phyloP scores from a whole-genome alignment of 2,329 filamentous ascomycete species.

The Aspergillus viridinutans region DNA sequence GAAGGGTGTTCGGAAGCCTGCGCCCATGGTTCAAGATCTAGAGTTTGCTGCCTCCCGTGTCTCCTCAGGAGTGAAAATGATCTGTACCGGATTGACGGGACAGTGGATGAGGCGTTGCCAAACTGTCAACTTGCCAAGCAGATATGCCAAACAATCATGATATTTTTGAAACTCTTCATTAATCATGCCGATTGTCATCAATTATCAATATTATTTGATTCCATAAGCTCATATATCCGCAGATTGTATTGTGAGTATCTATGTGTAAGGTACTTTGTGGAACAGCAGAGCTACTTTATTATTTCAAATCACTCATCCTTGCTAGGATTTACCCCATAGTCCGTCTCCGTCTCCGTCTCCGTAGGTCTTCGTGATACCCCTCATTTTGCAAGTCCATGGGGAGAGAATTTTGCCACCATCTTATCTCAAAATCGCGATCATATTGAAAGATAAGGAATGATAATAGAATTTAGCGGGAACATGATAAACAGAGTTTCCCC shows the following conservation, averaged over 20 bases:
- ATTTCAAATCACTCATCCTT: background rate
- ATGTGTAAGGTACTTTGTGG: background rate
- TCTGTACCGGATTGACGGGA: background rate
- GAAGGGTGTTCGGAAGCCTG: background rate
- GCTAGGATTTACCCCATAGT: background rate
- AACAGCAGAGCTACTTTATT: background rate
- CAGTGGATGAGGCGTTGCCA: background rate
- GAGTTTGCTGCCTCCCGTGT: background rate
- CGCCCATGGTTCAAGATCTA: background rate
- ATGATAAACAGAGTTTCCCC: background rate
- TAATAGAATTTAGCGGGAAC: background rate
- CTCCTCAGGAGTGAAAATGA: background rate
- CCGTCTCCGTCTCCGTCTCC: background rate
- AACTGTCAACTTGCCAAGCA: background rate
- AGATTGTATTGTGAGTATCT: background rate
- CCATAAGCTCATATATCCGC: background rate
- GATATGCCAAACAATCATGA: background rate
- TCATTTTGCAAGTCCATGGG: background rate
- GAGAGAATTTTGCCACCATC: background rate
- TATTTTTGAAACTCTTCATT: background rate
- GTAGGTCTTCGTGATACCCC: background rate
- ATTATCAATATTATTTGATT: background rate
- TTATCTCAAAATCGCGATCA: background rate
- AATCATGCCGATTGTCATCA: background rate
- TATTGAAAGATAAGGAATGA: background rate